Evolutionary conservation across 129 eudicot species (phyloP), one percentile per base, ranked within the genome.

Genomic region (Daucus carota): DNA sequence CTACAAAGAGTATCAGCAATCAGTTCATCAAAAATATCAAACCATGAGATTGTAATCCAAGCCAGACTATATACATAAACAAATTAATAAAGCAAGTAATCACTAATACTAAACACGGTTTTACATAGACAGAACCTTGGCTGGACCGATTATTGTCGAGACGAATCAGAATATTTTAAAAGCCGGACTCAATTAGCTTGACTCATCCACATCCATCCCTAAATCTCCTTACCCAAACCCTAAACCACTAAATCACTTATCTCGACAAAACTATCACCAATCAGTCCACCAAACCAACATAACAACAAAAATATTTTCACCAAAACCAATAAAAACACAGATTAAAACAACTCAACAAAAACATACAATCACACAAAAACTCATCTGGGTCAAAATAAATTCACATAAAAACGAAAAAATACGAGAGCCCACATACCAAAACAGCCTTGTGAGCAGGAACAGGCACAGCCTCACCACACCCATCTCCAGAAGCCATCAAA

Each of bases 401-500:
- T 18, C 28, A 52, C 11, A 20, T 17, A 18, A 50, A 50, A 50
- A 18, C 2, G 6, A 48, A 54, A 54, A 2, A 54, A 8, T 1
- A 6, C 1, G n/a, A 24, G 24, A 2, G 1, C 26, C 59, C 65
- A 73, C 87, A 67, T 41, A 93, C 97, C 91, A 93, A 67, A 75
- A 93, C 85, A 75, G 97, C 93, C 71, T 87, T 89, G 68, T 93
- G 93, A 29, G 98, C 98, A 1, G 93, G 87, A 13, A 93, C 88
- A 14, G 96, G 83, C 60, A 83, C 83, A 18, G 77, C 80, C 73
- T 85, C 71, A 65, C 87, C 74, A 69, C 79, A 59, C 79, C 80
- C 85, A 3, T 41, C 85, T 4, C 83, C 90, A 13, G 88, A 69
- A 22, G 97, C 93, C 0, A 91, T 85, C 76, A 93, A 74, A 74